Evolutionary conservation across 2,329 filamentous ascomycete species (phyloP), one percentile per base, ranked within the genome.

Genomic region (Sphaerulina populicola): DNA sequence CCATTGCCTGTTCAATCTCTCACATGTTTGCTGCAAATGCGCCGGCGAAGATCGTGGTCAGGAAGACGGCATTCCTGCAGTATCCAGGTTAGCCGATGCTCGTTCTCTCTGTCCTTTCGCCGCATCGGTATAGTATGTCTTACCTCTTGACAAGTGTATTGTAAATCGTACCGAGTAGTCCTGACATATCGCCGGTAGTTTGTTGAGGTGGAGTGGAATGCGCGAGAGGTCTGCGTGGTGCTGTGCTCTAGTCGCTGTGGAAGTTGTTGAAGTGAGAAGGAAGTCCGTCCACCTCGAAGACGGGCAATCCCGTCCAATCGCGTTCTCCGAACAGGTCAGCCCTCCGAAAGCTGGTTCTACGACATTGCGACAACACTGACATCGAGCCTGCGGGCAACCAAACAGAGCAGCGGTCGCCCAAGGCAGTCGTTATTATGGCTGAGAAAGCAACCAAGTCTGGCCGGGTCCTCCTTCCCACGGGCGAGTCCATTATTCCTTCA

Each of bases 1-100:
- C 38, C 10, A 9, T 23, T 10, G 31, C 45, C 51, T 55, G 51
- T 49, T 27, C 23, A 2, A 27, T 27, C 6, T 55, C 58, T 74
- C 81, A 98, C 93, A 98, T 79, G 77, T 97, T 88, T 69, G 94
- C 89, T 59, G 79, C 87, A 69, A 98, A 98, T 61, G 90, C 91
- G 61, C 82, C 79, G 62, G 76, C 80, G 71, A 98, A 98, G 68
- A 98, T 86, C 59, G 82, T 79, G 61, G 81, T 84, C 65, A 98
- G 77, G 81, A 95, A 95, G 70, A 85, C 77, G 65, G 79, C 85
- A 78, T 98, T 98, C 69, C 80, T 83, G 72, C 85, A 83, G 78
- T 97, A 84, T 62, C 97, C 66, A 67, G 56, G 66, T 66, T 56
- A 50, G 49, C 51, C 57, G 57, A 54, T 56, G 55, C 46, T 38